Evolutionary conservation across 345 rosid genomes (phyloP).

Genomic region (Syzygium aqueum): DNA sequence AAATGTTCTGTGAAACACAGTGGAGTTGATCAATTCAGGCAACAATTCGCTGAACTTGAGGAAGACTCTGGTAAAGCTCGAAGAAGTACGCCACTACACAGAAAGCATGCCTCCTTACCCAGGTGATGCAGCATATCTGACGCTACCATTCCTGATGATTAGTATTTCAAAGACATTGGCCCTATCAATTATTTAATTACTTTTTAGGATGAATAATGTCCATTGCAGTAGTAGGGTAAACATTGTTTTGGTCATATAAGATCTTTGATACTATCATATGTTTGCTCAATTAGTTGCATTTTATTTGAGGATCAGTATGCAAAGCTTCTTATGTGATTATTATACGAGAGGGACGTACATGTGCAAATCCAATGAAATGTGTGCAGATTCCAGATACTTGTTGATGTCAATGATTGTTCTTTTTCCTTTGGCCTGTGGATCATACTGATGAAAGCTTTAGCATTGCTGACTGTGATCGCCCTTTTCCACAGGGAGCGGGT

Average conservation of each 20-base stretch:
- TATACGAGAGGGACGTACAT: not conserved
- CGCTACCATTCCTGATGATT: not conserved
- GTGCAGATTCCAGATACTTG: not conserved
- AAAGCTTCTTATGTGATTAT: not conserved
- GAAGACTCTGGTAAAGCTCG: slow-evolving; percentile 47
- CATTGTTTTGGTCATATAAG: not conserved
- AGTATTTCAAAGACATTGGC: not conserved
- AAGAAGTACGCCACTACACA: slow-evolving; percentile 37
- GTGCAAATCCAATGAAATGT: not conserved
- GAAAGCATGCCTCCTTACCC: slow-evolving; percentile 83
- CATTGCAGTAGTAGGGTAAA: not conserved
- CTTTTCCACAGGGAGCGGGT: slow-evolving; percentile 56
- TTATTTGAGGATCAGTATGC: not conserved
- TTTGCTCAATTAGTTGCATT: not conserved
- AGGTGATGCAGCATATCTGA: slow-evolving; percentile 25
- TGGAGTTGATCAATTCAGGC: slow-evolving; percentile 72
- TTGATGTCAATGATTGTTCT: not conserved
- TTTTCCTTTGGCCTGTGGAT: not conserved
- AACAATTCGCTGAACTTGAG: slow-evolving; percentile 85
- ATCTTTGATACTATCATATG: not conserved
- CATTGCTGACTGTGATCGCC: not conserved
- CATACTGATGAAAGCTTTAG: not conserved
- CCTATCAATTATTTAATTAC: not conserved
- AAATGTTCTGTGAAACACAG: slow-evolving; percentile 20
- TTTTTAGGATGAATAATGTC: not conserved